Evolutionary conservation across 2,329 filamentous ascomycete species (phyloP).

Genomic region (Monilinia polystroma): DNA sequence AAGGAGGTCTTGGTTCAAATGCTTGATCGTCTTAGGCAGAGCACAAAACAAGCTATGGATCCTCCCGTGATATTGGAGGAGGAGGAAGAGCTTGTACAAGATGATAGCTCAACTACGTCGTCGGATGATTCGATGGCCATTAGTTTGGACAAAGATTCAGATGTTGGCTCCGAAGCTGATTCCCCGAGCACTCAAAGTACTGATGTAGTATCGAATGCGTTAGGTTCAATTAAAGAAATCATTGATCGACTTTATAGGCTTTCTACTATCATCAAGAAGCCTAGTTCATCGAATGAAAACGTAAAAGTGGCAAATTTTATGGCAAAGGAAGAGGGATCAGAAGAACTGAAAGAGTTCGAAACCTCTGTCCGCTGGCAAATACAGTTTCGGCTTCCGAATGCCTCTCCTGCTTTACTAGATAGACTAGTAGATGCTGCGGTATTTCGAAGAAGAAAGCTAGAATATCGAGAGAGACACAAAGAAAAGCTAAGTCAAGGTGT

Average conservation of each 20-base stretch:
- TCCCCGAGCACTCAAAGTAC: neutral
- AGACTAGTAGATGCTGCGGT: constrained; percentile 11
- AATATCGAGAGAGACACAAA: constrained; percentile 16
- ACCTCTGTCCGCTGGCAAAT: constrained; percentile 13
- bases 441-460: constrained; percentile 13
- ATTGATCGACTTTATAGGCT: constrained; percentile 11
- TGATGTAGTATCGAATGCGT: neutral
- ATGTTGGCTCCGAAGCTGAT: neutral
- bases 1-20: constrained; percentile 12
- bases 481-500: constrained; percentile 12
- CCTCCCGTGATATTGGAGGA: constrained; percentile 5
- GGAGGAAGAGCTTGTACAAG: neutral
- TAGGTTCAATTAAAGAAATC: constrained; percentile 6
- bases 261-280: constrained; percentile 6
- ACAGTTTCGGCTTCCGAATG: constrained; percentile 4
- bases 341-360: neutral
- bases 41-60: constrained; percentile 17
- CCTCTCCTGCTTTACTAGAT: neutral
- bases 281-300: constrained; percentile 9
- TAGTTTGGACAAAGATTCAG: constrained; percentile 8
- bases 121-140: constrained; percentile 17
- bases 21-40: constrained; percentile 11
- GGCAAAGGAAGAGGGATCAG: neutral
- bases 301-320: constrained; percentile 11
- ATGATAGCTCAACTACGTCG: neutral